phyloP scores from a whole-genome alignment of 2,329 filamentous ascomycete genomes.

The Apiospora phragmitis region DNA sequence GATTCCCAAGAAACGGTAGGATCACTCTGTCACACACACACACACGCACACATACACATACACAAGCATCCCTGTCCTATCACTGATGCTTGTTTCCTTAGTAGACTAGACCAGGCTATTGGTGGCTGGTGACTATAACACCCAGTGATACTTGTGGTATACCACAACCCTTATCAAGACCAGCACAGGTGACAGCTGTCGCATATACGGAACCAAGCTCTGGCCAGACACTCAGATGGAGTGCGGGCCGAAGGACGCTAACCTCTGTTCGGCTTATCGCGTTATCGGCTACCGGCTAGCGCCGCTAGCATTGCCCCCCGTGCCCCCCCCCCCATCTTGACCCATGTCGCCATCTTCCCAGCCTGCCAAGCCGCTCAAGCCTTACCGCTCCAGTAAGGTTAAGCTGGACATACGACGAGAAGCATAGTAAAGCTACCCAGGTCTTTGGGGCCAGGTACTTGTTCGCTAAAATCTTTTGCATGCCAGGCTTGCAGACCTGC shows the following conservation, averaged over 20 bases:
- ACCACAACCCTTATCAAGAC: neutral
- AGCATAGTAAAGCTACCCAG: neutral
- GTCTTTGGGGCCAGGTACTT: slow-evolving; percentile 5
- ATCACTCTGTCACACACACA: no score
- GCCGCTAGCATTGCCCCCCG: neutral
- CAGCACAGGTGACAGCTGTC: neutral
- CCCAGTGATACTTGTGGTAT: neutral
- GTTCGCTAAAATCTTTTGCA: slow-evolving; percentile 5
- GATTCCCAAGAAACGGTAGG: no score
- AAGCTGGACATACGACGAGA: neutral
- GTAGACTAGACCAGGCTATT: neutral
- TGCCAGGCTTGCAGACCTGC: slow-evolving; percentile 3
- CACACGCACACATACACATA: no score
- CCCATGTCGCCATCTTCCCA: neutral
- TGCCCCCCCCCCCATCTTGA: neutral
- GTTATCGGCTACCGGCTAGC: neutral
- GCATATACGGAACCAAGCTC: neutral
- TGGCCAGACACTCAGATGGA: neutral
- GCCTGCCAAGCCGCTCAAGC: neutral
- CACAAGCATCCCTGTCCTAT: no score
- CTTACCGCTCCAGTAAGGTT: slow-evolving; percentile 3
- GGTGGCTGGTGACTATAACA: neutral
- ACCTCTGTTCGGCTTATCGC: neutral
- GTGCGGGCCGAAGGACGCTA: neutral
- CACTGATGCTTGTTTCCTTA: no score